Percentiles rank a stretch among this genome's conserved stretches.
Evolutionary conservation across 305 asterid genomes (phyloP).

Genomic region (Solanum hybrid): DNA sequence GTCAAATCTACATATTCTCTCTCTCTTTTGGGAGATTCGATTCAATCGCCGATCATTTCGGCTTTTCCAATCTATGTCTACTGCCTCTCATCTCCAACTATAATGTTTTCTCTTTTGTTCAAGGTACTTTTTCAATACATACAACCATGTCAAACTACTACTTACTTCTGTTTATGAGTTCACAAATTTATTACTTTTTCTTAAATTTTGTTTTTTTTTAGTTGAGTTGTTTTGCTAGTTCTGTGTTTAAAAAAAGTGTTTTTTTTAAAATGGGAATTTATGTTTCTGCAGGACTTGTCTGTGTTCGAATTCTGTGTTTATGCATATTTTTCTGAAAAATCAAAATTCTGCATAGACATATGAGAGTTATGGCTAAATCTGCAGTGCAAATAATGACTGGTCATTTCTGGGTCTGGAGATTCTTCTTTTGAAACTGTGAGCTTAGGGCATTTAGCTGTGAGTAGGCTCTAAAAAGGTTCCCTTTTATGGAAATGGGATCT

Average conservation of each 20-base stretch:
- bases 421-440: constrained; percentile 45
- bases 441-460: constrained; percentile 27
- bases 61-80: constrained; percentile 27
- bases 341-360: not conserved
- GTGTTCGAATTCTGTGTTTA: not conserved
- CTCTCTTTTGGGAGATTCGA: constrained; percentile 37
- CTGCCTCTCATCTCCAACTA: constrained; percentile 15
- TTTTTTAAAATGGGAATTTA: not conserved
- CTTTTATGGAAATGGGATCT: constrained; percentile 59
- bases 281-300: not conserved
- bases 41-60: constrained; percentile 54
- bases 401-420: constrained; percentile 24
- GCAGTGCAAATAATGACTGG: constrained; percentile 22
- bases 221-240: not conserved
- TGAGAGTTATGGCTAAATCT: constrained; percentile 26
- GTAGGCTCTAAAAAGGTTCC: constrained; percentile 43
- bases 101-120: constrained; percentile 25
- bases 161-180: not conserved
- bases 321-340: not conserved
- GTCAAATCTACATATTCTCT: constrained; percentile 55
- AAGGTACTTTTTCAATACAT: constrained; percentile 13
- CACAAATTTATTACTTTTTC: not conserved
- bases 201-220: no score
- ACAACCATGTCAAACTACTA: not conserved
- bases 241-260: not conserved